Percentiles rank a stretch among this genome's conserved stretches.
These are phyloP conservation scores for Raphanus raphanistrum DNA, from an alignment of 345 rosid species.

Conservation along the genomic window DNA sequence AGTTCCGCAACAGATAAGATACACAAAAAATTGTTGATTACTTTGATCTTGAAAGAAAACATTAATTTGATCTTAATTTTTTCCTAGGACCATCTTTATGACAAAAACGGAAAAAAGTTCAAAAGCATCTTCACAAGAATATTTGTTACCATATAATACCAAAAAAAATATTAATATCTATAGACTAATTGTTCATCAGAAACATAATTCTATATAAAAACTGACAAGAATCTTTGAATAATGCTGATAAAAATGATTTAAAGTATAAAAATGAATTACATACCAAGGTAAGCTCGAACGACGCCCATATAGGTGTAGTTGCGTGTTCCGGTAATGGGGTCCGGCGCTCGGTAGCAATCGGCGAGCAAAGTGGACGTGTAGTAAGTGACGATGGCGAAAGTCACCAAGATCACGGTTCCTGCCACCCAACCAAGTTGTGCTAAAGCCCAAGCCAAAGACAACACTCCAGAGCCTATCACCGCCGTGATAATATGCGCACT, in stretches of 20 bases:
- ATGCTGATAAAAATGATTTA: not conserved
- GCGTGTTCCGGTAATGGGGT: conserved; percentile 53
- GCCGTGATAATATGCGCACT: conserved; percentile 93
- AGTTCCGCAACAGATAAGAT: not conserved
- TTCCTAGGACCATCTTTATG: not conserved
- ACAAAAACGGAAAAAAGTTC: not conserved
- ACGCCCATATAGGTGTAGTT: conserved; percentile 86
- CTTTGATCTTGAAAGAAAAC: not conserved
- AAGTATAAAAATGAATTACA: not conserved
- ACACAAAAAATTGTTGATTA: not conserved
- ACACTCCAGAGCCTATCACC: conserved; percentile 88
- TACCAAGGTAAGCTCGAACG: conserved; percentile 72
- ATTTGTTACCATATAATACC: not conserved
- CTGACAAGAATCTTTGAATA: not conserved
- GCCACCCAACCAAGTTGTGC: conserved; percentile 92
- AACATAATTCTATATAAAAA: not conserved
- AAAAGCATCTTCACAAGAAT: not conserved
- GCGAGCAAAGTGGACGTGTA: conserved; percentile 74
- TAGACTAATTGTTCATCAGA: not conserved
- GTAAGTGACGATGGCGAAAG: conserved; percentile 67
- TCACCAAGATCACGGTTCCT: conserved; percentile 57
- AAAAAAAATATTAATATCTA: not conserved
- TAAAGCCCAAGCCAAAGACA: conserved; percentile 81
- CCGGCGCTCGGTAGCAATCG: conserved; percentile 61
- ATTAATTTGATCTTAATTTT: not conserved